Conservation (phyloP, 1,284 basidiomycete species). For the Tilletia walkeri region DNA sequence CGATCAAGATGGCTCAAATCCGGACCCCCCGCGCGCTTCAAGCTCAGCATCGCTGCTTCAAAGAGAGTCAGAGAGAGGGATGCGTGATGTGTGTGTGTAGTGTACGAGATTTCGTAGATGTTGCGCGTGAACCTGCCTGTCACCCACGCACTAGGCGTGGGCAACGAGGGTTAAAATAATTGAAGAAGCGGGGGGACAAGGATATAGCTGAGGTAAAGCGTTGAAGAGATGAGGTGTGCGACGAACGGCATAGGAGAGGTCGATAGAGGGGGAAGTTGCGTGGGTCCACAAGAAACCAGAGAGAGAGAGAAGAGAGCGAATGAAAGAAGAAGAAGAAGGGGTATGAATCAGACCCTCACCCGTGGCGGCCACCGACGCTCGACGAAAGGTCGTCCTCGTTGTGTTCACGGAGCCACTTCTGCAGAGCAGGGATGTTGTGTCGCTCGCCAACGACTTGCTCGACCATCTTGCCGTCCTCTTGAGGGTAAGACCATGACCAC, state of each 20-base stretch:
- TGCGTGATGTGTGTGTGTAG: too few species aligned
- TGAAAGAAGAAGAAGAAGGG: background rate
- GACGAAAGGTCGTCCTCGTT: constrained; percentile 52
- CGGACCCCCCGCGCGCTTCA: too few species aligned
- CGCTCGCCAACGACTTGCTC: constrained; percentile 45
- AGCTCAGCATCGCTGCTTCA: too few species aligned
- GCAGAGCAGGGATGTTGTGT: constrained; percentile 47
- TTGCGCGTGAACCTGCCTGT: too few species aligned
- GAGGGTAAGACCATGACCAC: constrained; percentile 52
- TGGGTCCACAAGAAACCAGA: background rate
- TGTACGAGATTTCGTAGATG: too few species aligned
- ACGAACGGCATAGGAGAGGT: background rate
- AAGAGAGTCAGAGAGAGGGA: too few species aligned
- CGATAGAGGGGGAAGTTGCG: background rate
- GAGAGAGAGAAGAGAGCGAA: background rate
- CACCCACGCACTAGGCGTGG: too few species aligned
- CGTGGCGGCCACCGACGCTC: constrained; percentile 29
- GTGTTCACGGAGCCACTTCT: constrained; percentile 52
- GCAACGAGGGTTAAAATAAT: too few species aligned
- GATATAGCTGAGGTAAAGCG: too few species aligned
- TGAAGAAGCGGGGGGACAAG: too few species aligned
- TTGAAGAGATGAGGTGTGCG: background rate
- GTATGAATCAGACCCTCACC: constrained; percentile 12
- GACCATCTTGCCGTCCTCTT: constrained; percentile 37
- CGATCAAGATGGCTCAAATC: too few species aligned